Conservation (phyloP, 371 early-diverging fungal genomes). For the Apophysomyces elegans region DNA sequence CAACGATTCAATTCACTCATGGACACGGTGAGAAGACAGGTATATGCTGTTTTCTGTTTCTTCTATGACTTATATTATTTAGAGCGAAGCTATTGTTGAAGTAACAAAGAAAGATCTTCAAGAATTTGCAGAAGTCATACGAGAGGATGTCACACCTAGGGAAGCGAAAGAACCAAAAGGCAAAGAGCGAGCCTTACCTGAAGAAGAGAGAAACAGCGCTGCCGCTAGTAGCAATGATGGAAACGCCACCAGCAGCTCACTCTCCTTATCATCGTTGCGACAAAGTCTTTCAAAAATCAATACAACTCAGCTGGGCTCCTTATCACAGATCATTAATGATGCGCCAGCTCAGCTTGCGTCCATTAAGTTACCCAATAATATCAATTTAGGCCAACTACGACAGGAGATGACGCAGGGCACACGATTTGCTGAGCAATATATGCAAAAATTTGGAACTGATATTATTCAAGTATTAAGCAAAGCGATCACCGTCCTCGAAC, state of each 20-base stretch:
- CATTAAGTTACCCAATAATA: conserved; percentile 48
- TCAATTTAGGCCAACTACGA: conserved; percentile 40
- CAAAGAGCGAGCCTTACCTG: conserved; percentile 2
- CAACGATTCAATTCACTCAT: conserved; percentile 40
- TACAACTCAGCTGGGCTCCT: conserved; percentile 26
- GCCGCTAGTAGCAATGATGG: background rate
- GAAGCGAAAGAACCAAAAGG: conserved; percentile 14
- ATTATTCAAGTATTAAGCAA: conserved; percentile 40
- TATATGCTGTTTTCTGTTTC: conserved; percentile 11
- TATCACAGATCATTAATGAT: conserved; percentile 31
- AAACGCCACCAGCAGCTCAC: conserved; percentile 12
- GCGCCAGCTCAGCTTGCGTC: conserved; percentile 31
- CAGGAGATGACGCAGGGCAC: conserved; percentile 50
- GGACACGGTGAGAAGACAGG: conserved; percentile 52
- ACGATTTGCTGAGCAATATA: conserved; percentile 53
- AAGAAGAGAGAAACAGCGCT: background rate
- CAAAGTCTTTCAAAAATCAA: conserved; percentile 38
- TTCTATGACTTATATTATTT: background rate
- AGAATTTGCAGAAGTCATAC: conserved; percentile 48
- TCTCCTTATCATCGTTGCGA: conserved; percentile 19
- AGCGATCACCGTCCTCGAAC: conserved; percentile 42
- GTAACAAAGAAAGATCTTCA: conserved; percentile 51
- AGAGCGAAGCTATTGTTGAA: conserved; percentile 54
- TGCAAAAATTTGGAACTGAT: conserved; percentile 52
- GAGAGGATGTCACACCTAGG: conserved; percentile 38